Evolutionary conservation across 2,329 filamentous ascomycete genomes (phyloP), one percentile per base, ranked within the genome.

Genomic region (Penicillium palitans): DNA sequence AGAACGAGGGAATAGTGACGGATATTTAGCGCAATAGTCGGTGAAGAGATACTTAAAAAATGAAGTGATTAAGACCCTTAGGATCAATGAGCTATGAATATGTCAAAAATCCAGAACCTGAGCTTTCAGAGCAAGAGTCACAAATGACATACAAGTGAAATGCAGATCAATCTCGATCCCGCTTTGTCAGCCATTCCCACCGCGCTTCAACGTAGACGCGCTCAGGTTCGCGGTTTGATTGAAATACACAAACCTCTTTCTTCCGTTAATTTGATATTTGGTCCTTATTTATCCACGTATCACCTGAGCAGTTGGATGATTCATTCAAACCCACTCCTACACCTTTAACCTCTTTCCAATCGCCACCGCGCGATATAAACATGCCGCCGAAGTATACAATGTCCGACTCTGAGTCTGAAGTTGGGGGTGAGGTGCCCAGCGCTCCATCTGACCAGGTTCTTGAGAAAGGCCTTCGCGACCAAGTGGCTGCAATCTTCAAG

Each of bases 391-490:
- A 66, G 61, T 68, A 69, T 50, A 64, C 62, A 19, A 63, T 78
- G n/a, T 69, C 70, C 1, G 68, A 74, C 37, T 61, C 62, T 7
- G 68, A 74, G 21, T 67, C 70, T 40, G 66, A 69, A 12, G 61
- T 60, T n/a, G 63, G 68, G 27, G 51, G 53, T 2, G 52, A 62
- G 2, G 39, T 35, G 8, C 54, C 61, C 3, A 55, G 58, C 0
- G 33, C 62, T 6, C 74, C 72, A 17, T 73, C 77, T 6, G 71
- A 77, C 47, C 58, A 67, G 25, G 44, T 52, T 15, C 61, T 79
- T n/a, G 76, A 78, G 58, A 67, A 71, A 41, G 70, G 66, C 21
- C 63, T 80, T 45, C 74, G 77, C 42, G 69, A 76, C 54, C 68
- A 71, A 15, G 76, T 79, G 33, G 68, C 68, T 15, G 61, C 65